phyloP scores from a whole-genome alignment of 164 flowering plant genomes.

The Tinospora cordifolia region DNA sequence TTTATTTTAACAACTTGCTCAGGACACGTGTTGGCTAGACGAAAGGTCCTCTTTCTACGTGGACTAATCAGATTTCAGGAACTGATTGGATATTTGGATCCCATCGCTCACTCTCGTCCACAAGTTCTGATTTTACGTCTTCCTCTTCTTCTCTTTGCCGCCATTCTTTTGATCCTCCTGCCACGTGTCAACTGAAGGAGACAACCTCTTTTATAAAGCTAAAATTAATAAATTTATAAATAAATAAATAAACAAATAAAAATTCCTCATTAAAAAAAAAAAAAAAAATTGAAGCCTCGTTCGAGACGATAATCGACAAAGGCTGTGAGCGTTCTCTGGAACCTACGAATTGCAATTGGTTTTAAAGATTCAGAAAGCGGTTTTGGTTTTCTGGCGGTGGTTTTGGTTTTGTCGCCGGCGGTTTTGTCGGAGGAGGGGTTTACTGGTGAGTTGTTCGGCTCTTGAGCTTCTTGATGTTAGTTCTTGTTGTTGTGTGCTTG shows the following conservation, averaged over 20 bases:
- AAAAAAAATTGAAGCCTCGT: background rate
- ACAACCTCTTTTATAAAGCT: background rate
- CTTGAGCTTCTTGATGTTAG: background rate
- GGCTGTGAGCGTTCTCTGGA: background rate
- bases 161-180: background rate
- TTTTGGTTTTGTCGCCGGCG: background rate
- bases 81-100: slow-evolving; percentile 6
- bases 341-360: background rate
- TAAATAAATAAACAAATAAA: no score
- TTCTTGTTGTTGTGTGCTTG: background rate
- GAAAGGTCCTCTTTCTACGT: background rate
- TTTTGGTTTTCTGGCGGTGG: background rate
- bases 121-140: background rate
- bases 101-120: background rate
- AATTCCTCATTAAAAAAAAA: background rate
- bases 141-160: background rate
- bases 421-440: background rate
- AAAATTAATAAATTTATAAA: background rate
- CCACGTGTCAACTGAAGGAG: background rate
- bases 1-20: background rate
- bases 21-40: background rate
- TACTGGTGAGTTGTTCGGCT: background rate
- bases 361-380: background rate
- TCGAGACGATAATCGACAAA: slow-evolving; percentile 1
- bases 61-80: background rate